Evolutionary conservation across 2,329 filamentous ascomycete genomes (phyloP).

Genomic region (Paracamarosporium sp.): DNA sequence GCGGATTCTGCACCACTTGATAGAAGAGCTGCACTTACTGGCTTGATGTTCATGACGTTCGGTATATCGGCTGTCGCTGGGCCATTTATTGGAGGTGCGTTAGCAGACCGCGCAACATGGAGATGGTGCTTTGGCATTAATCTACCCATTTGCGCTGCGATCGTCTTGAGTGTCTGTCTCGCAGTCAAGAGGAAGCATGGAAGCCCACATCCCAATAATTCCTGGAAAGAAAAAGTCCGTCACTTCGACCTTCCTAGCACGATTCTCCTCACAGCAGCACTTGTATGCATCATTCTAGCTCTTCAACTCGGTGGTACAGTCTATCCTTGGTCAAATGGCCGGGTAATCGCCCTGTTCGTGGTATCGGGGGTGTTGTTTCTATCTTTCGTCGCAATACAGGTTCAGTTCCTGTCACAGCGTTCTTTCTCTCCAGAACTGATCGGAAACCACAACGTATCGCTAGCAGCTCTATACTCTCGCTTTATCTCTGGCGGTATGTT

Average conservation of each 20-base stretch:
- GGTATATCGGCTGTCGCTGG: conserved; percentile 20
- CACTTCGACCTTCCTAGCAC: conserved; percentile 49
- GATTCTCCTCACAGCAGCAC: conserved; percentile 41
- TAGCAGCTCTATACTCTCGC: conserved; percentile 32
- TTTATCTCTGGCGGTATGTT: conserved; percentile 21
- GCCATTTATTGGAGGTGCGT: conserved; percentile 48
- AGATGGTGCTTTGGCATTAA: conserved; percentile 47
- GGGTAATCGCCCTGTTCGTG: conserved; percentile 24
- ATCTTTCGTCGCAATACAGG: conserved; percentile 16
- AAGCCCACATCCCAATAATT: neutral
- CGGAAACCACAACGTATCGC: conserved; percentile 38
- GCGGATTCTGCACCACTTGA: conserved; percentile 11
- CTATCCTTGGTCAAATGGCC: conserved; percentile 17
- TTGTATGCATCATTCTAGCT: conserved; percentile 26
- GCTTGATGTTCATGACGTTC: neutral
- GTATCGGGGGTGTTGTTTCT: conserved; percentile 10
- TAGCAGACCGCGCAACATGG: conserved; percentile 46
- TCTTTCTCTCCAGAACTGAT: conserved; percentile 24
- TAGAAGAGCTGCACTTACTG: conserved; percentile 9
- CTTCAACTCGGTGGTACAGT: conserved; percentile 25
- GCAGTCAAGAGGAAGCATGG: conserved; percentile 44
- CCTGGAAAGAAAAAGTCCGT: conserved; percentile 27
- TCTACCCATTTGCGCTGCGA: conserved; percentile 23
- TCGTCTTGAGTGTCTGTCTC: conserved; percentile 6
- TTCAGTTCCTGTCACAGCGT: no score